A percentile compares a stretch with the other conserved stretches of the same genome.
Conservation (phyloP, 495 filamentous ascomycete genomes). For the Ascobolus immersus region DNA sequence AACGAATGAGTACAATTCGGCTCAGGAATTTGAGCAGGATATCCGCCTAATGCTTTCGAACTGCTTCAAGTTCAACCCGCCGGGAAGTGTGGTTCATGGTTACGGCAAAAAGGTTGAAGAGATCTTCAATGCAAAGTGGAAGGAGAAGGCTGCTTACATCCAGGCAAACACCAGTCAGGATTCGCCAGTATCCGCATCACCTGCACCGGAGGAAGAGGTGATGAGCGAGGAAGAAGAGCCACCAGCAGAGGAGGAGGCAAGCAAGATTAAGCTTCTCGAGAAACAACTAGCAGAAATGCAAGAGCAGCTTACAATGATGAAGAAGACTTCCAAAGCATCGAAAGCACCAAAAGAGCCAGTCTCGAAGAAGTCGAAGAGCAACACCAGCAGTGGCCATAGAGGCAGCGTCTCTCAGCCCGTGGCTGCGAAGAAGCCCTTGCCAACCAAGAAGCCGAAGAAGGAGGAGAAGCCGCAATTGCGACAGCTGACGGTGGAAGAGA, state of each 20-base stretch:
- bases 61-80: slow-evolving; percentile 74
- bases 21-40: slow-evolving; percentile 67
- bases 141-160: slow-evolving; percentile 49
- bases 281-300: slow-evolving; percentile 43
- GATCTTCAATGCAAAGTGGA: slow-evolving; percentile 48
- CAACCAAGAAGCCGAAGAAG: slow-evolving; percentile 10
- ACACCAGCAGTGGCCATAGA: slow-evolving; percentile 18
- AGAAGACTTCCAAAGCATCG: slow-evolving; percentile 33
- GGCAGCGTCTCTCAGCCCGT: slow-evolving; percentile 8
- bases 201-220: slow-evolving; percentile 34
- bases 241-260: slow-evolving; percentile 17
- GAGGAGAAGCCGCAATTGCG: slow-evolving; percentile 12
- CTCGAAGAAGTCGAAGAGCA: slow-evolving; percentile 25
- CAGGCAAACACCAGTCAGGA: slow-evolving; percentile 38
- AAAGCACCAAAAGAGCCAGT: no score
- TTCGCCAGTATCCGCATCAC: slow-evolving; percentile 24
- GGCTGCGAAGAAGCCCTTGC: no score
- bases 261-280: slow-evolving; percentile 29
- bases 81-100: slow-evolving; percentile 41
- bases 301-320: slow-evolving; percentile 36
- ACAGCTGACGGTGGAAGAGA: slow-evolving; percentile 17
- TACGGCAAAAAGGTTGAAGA: slow-evolving; percentile 45
- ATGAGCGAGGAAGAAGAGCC: slow-evolving; percentile 35
- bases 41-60: slow-evolving; percentile 65
- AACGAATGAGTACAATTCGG: slow-evolving; percentile 53